Evolutionary conservation across 2,329 filamentous ascomycete species (phyloP).

Genomic region (Fusarium sp.): DNA sequence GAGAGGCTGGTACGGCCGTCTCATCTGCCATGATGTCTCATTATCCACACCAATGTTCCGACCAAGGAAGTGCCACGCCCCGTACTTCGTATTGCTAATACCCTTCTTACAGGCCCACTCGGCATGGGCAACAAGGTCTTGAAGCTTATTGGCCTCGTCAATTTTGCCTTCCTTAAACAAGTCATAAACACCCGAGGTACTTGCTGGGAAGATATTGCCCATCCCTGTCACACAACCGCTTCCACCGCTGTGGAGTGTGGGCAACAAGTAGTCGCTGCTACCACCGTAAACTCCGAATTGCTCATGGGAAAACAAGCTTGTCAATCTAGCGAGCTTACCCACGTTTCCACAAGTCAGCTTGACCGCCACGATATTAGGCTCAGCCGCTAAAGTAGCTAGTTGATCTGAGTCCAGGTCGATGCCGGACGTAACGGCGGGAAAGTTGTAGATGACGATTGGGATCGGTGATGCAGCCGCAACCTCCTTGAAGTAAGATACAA

Average conservation of each 20-base stretch:
- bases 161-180: slow-evolving; percentile 57
- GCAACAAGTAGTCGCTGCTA: slow-evolving; percentile 61
- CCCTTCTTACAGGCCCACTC: slow-evolving; percentile 68
- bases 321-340: slow-evolving; percentile 75
- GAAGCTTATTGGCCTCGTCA: slow-evolving; percentile 58
- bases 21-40: slow-evolving; percentile 58
- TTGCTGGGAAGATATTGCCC: slow-evolving; percentile 64
- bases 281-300: slow-evolving; percentile 63
- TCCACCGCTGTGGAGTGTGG: slow-evolving; percentile 57
- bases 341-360: slow-evolving; percentile 80
- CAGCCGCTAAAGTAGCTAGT: slow-evolving; percentile 70
- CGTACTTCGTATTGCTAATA: slow-evolving; percentile 63
- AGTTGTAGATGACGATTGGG: slow-evolving; percentile 79
- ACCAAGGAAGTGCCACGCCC: slow-evolving; percentile 60
- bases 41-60: slow-evolving; percentile 55
- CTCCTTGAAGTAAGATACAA: slow-evolving; percentile 76
- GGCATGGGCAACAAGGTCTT: slow-evolving; percentile 61
- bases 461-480: slow-evolving; percentile 75
- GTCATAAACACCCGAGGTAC: slow-evolving; percentile 59
- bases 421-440: slow-evolving; percentile 75
- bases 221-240: slow-evolving; percentile 62
- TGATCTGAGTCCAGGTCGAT: slow-evolving; percentile 75
- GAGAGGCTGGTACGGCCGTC: slow-evolving; percentile 60
- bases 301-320: slow-evolving; percentile 54
- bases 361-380: slow-evolving; percentile 77